phyloP scores from a whole-genome alignment of 2,329 filamentous ascomycete species.

The Pyrenophora teres region DNA sequence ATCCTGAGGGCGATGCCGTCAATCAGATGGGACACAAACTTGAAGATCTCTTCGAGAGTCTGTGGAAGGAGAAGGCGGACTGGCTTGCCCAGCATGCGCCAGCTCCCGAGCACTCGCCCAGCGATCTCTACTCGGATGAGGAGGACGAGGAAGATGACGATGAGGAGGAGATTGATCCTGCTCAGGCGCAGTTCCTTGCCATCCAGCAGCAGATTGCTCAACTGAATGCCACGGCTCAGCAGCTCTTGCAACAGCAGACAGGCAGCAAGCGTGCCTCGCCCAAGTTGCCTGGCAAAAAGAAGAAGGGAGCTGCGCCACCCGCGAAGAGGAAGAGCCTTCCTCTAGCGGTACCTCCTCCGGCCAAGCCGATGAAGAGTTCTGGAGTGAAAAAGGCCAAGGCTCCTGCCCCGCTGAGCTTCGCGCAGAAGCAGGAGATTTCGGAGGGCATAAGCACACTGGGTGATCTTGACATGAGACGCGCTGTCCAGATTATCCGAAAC shows the following conservation, averaged over 20 bases:
- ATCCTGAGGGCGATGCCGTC: conserved; percentile 76
- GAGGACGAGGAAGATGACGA: conserved; percentile 74
- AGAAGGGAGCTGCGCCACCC: conserved; percentile 39
- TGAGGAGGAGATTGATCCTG: conserved; percentile 55
- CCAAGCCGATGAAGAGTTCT: conserved; percentile 51
- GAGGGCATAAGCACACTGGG: conserved; percentile 82
- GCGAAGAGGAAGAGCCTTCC: conserved; percentile 37
- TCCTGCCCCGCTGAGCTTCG: conserved; percentile 69
- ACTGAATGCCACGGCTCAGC: conserved; percentile 67
- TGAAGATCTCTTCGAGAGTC: conserved; percentile 72
- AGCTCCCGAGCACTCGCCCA: conserved; percentile 67
- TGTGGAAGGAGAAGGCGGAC: conserved; percentile 78
- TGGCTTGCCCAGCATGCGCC: conserved; percentile 80
- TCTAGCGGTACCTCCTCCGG: conserved; percentile 36
- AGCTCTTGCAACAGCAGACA: conserved; percentile 46
- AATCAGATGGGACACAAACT: conserved; percentile 72
- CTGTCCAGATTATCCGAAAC: conserved; percentile 87
- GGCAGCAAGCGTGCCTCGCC: conserved; percentile 61
- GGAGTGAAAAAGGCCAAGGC: conserved; percentile 54
- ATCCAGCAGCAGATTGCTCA: conserved; percentile 71
- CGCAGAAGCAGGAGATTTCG: conserved; percentile 91
- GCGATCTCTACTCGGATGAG: conserved; percentile 58
- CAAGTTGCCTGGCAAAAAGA: conserved; percentile 54
- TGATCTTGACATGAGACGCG: conserved; percentile 74
- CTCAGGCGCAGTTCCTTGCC: conserved; percentile 52